Evolutionary conservation across 768 basidiomycete genomes (phyloP), one percentile per base, ranked within the genome.

Genomic region (Boletus tylopilopsis): DNA sequence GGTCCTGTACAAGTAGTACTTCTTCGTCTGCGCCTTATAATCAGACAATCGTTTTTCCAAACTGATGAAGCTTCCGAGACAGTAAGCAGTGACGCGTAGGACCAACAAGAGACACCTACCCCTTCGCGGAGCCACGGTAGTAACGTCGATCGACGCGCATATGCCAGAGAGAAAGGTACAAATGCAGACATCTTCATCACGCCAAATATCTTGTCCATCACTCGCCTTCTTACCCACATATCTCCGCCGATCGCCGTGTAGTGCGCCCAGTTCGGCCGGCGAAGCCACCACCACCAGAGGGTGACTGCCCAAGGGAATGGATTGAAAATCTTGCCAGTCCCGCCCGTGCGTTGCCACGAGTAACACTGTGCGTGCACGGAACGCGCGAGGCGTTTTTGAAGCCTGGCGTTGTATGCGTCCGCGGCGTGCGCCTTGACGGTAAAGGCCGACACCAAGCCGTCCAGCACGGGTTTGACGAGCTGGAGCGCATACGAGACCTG

Each of bases 281-380:
- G 69, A 30, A 71, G 62, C 63, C 63, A 66, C 57, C 62, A 64
- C 66, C 71, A 74, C 53, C 65, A 68, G n/a, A 59, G 34, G 3
- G 55, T 50, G 8, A 60, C 57, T 5, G 58, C 50, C 57, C 76
- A 73, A 27, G 73, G 76, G 49, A 76, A 78, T 6, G 71, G 66
- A 40, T 57, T 64, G 25, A 63, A 67, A 7, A 69, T 55, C 50
- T 71, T 75, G 5, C 75, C 75, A 6, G 45, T 63, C 6, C 68
- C 63, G 8, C 64, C 65, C 1, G 58, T 60, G 2, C 71, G 70
- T 53, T 75, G 73, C 73, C 74, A 78, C 12, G 75, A 75, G 18
- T 53, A 42, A 51, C 73, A 76, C 9, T 64, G 56, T 29, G 59
- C 33, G 18, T 65, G 67, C 40, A 59, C 55, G 8, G 54, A 55